Evolutionary conservation across 1,284 basidiomycete species (phyloP), one percentile per base, ranked within the genome.

Genomic region (Fomitopsis schrenkii): DNA sequence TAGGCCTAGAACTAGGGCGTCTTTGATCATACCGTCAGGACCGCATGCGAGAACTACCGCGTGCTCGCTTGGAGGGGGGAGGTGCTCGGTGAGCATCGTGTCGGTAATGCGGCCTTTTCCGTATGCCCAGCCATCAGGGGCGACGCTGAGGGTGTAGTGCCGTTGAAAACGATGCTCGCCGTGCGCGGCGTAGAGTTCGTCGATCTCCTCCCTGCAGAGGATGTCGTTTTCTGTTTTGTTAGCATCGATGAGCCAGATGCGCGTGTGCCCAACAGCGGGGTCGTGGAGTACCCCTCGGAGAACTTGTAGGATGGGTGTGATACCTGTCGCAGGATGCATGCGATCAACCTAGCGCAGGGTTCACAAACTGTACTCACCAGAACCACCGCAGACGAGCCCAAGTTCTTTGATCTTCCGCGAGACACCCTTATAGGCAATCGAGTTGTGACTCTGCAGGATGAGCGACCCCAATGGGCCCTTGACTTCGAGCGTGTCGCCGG

Each of bases 391-490:
- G 44, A 89, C 77, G 77, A 89, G 77, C 1, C 82, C 85, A 15
- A 90, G 67, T 19, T 83, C 74, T 42, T 71, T 73, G 10, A 83
- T 72, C 19, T 69, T 72, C 36, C 73, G 72, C 55, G 75, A 66
- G 3, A 72, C 64, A 0, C 79, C 77, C 57, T 77, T 75, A 75
- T 81, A 77, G 22, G 65, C 64, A 36, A 78, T 78, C 28, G 70
- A 66, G 0, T 80, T 79, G 12, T 72, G 64, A 0, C 84, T 83
- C 5, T 77, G 70, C 79, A 83, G 88, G 15, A 78, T 71, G 69
- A 89, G 88, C 1, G 79, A 79, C 0, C 87, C 87, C 2, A 88
- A 71, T 0, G 87, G 88, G 0, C 87, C 88, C 68, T 88, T 89
- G 57, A 88, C 66, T 63, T 88, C 84, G n/a, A 87, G 71, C 3